These are phyloP conservation scores for Sophora flavescens DNA, from an alignment of 306 rosid genomes.

Conservation along the genomic window DNA sequence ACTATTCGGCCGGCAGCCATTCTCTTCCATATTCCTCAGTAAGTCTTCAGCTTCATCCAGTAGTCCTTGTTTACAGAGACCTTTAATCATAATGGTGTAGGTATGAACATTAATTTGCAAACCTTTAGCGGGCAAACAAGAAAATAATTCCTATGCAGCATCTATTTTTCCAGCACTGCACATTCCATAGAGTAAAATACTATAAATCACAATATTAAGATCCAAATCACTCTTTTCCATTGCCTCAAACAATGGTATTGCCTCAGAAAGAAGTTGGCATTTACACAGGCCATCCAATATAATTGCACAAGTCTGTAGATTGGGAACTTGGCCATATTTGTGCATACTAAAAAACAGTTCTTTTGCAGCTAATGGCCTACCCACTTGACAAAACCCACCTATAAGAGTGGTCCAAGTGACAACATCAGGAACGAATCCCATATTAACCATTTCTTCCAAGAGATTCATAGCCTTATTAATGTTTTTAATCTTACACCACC, in stretches of 20 bases:
- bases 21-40: slow-evolving; percentile 47
- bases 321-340: slow-evolving; percentile 45
- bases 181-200: slow-evolving; percentile 52
- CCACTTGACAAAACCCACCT: slow-evolving; percentile 48
- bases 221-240: slow-evolving; percentile 48
- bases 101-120: slow-evolving; percentile 47
- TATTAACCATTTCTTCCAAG: slow-evolving; percentile 50
- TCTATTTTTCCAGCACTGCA: slow-evolving; percentile 49
- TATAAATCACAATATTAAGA: slow-evolving; percentile 51
- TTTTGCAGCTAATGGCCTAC: slow-evolving; percentile 45
- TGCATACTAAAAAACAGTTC: slow-evolving; percentile 46
- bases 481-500: slow-evolving; percentile 42
- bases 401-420: slow-evolving; percentile 50
- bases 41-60: slow-evolving; percentile 51
- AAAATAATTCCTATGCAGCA: slow-evolving; percentile 47
- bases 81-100: slow-evolving; percentile 55
- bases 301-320: slow-evolving; percentile 52
- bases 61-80: slow-evolving; percentile 50
- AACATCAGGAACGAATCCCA: slow-evolving; percentile 48
- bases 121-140: slow-evolving; percentile 48
- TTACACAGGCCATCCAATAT: slow-evolving; percentile 55
- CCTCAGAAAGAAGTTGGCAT: slow-evolving; percentile 47
- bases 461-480: slow-evolving; percentile 47
- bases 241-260: slow-evolving; percentile 42
- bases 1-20: slow-evolving; percentile 39